A percentile compares a stretch with the other conserved stretches of the same genome.
Evolutionary conservation across 768 basidiomycete genomes (phyloP).

Genomic region (Pholiota microspora): DNA sequence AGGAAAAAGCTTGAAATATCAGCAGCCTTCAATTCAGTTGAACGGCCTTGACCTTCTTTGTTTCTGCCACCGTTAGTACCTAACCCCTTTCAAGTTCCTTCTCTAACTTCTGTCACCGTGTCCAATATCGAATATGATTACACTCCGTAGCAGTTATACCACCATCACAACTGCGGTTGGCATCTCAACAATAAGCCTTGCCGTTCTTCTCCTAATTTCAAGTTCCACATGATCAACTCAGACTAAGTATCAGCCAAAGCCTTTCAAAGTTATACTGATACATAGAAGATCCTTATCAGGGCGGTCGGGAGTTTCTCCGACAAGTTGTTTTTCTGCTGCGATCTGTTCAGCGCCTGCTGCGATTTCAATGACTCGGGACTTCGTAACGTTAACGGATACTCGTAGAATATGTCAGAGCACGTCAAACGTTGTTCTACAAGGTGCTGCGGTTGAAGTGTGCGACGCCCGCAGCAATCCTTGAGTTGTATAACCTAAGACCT

Average conservation of each 20-base stretch:
- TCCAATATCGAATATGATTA: no score
- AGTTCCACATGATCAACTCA: background rate
- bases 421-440: background rate
- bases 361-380: background rate
- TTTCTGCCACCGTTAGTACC: no score
- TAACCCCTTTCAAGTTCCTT: no score
- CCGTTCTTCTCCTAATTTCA: background rate
- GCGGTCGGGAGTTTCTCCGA: background rate
- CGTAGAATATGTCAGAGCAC: background rate
- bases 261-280: background rate
- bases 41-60: no score
- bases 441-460: background rate
- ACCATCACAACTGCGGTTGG: no score
- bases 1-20: background rate
- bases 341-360: background rate
- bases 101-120: no score
- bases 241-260: background rate
- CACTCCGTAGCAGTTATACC: no score
- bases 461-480: background rate
- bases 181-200: no score
- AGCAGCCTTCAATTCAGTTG: no score
- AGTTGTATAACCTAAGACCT: no score
- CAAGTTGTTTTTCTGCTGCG: background rate
- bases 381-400: background rate
- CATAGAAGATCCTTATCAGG: background rate